These are phyloP conservation scores for Blastomyces parvus DNA, from an alignment of 2,329 filamentous ascomycete species.

Conservation along the genomic window DNA sequence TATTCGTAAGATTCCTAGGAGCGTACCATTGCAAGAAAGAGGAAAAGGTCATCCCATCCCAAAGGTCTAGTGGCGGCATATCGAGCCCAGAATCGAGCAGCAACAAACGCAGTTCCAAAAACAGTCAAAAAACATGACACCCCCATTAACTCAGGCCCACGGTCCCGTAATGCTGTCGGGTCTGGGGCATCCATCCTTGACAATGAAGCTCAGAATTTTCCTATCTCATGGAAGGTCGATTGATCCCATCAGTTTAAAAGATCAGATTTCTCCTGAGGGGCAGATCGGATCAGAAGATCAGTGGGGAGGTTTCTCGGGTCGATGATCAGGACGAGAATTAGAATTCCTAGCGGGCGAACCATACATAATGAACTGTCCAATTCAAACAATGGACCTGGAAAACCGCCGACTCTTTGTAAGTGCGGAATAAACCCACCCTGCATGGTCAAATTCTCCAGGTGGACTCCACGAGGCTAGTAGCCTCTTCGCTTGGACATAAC, in stretches of 20 bases:
- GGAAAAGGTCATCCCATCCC: neutral
- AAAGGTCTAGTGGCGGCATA: neutral
- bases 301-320: neutral
- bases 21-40: constrained; percentile 2
- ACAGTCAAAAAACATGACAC: neutral
- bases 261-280: neutral
- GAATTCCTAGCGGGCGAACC: neutral
- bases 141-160: neutral
- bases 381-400: neutral
- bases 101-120: neutral
- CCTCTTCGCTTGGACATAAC: neutral
- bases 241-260: neutral
- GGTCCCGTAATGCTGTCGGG: neutral
- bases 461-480: neutral
- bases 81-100: constrained; percentile 1
- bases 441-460: neutral
- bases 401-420: neutral
- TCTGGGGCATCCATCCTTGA: neutral
- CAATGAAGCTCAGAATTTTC: neutral
- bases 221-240: neutral
- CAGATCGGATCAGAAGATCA: neutral
- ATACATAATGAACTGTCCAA: neutral
- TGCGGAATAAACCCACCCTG: neutral
- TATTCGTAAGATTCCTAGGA: no score
- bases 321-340: neutral